Conservation (phyloP, 73 alveolate species). For the Symbiodinium natans region DNA sequence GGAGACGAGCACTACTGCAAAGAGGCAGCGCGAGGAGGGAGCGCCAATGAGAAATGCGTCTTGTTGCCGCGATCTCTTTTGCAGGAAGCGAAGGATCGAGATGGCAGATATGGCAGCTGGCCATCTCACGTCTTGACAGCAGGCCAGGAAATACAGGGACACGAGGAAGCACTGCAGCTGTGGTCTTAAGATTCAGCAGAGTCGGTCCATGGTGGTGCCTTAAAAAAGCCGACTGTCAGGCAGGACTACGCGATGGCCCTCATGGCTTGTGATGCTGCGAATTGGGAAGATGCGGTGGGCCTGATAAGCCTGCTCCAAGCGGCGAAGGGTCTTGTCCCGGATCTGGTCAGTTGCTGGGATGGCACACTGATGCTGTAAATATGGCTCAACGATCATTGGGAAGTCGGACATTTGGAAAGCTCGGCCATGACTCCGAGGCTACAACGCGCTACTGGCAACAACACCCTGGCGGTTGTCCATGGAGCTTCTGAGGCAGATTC, state of each 20-base stretch:
- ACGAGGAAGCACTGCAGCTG: neutral
- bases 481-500: neutral
- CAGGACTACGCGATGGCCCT: neutral
- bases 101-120: constrained; percentile 11
- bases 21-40: neutral
- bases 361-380: neutral
- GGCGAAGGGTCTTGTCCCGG: neutral
- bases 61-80: too few relatives aligned
- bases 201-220: too few relatives aligned
- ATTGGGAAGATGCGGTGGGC: neutral
- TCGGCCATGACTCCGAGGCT: neutral
- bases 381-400: neutral
- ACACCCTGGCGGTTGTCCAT: neutral
- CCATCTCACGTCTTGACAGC: neutral
- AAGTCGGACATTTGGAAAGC: neutral
- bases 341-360: neutral
- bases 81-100: too few relatives aligned
- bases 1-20: neutral
- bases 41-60: neutral
- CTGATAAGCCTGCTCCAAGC: neutral
- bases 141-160: neutral
- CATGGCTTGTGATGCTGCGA: neutral
- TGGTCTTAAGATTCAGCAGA: neutral
- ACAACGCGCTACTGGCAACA: neutral
- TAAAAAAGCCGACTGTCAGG: too few relatives aligned